A percentile compares a stretch with the other conserved stretches of the same genome.
Conservation (phyloP, 1,139 yeast genomes). For the Yamadazyma jaroonii region DNA sequence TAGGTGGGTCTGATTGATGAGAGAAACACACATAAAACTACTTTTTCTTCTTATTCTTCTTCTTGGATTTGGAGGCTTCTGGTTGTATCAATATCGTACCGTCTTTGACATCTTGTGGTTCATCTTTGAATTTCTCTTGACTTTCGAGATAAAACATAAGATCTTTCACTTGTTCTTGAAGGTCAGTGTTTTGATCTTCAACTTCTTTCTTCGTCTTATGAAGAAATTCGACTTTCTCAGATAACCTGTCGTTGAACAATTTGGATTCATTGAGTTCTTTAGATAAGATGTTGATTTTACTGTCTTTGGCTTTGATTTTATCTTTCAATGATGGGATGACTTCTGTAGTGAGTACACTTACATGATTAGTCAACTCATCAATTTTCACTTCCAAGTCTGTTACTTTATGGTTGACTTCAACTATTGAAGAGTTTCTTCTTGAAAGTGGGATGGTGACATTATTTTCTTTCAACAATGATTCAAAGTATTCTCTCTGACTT, state of each 20-base stretch:
- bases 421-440: conserved; percentile 20
- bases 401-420: conserved; percentile 10
- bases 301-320: conserved; percentile 30
- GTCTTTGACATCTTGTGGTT: conserved; percentile 67
- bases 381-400: conserved; percentile 35
- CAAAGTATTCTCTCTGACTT: conserved; percentile 87
- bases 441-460: conserved; percentile 20
- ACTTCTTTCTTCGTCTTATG: conserved; percentile 25
- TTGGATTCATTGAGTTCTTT: conserved; percentile 33
- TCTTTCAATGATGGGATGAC: conserved; percentile 33
- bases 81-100: conserved; percentile 56
- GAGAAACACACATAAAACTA: background rate
- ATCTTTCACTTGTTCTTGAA: conserved; percentile 72
- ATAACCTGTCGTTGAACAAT: conserved; percentile 53
- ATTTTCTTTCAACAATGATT: conserved; percentile 46
- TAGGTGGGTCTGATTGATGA: background rate
- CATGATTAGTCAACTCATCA: conserved; percentile 24
- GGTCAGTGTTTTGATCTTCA: conserved; percentile 43
- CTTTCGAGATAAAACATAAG: conserved; percentile 79
- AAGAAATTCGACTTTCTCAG: conserved; percentile 53
- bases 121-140: conserved; percentile 67
- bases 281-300: conserved; percentile 27
- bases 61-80: conserved; percentile 16
- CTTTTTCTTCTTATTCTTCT: conserved; percentile 19
- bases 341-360: conserved; percentile 22